phyloP scores from a whole-genome alignment of 1,284 basidiomycete species.

The Hymenochaete sp. region DNA sequence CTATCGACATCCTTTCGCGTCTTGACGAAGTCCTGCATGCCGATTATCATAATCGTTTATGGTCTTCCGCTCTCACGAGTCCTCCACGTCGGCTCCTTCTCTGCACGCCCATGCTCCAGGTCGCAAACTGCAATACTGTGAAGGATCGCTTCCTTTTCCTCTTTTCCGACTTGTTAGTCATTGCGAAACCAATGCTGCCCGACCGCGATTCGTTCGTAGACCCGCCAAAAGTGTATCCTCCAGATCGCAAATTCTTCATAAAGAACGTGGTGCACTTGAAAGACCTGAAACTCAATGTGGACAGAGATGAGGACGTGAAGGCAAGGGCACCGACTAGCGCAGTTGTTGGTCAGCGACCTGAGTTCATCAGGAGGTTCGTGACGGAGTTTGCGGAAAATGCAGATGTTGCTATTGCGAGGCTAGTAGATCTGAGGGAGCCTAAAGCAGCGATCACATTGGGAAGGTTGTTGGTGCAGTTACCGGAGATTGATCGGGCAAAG shows the following conservation, averaged over 20 bases:
- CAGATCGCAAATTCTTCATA: slow-evolving; percentile 79
- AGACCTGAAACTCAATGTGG: slow-evolving; percentile 58
- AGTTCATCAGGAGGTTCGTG: slow-evolving; percentile 59
- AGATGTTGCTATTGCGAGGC: slow-evolving; percentile 56
- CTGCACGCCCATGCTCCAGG: slow-evolving; percentile 84
- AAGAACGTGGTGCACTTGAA: slow-evolving; percentile 81
- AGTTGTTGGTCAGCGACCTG: slow-evolving; percentile 40
- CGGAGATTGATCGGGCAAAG: slow-evolving; percentile 73
- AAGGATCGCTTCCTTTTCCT: slow-evolving; percentile 95
- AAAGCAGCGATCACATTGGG: slow-evolving; percentile 48
- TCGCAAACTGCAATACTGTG: slow-evolving; percentile 87
- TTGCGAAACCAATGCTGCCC: slow-evolving; percentile 65
- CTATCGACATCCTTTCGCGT: slow-evolving; percentile 48
- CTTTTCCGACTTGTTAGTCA: slow-evolving; percentile 89
- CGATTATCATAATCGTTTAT: slow-evolving; percentile 50
- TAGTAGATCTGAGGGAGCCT: slow-evolving; percentile 41
- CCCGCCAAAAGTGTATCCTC: slow-evolving; percentile 51
- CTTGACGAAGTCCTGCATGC: slow-evolving; percentile 60
- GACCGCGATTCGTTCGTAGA: slow-evolving; percentile 56
- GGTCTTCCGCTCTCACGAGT: slow-evolving; percentile 66
- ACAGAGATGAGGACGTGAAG: slow-evolving; percentile 43
- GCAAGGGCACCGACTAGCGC: slow-evolving; percentile 26
- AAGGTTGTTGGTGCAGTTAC: slow-evolving; percentile 74
- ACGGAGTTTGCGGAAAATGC: slow-evolving; percentile 64
- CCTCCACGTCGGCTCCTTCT: slow-evolving; percentile 81